Base-by-base conservation (phyloP, 352 stramenopile species). In the Nothophytophthora sp. region DNA sequence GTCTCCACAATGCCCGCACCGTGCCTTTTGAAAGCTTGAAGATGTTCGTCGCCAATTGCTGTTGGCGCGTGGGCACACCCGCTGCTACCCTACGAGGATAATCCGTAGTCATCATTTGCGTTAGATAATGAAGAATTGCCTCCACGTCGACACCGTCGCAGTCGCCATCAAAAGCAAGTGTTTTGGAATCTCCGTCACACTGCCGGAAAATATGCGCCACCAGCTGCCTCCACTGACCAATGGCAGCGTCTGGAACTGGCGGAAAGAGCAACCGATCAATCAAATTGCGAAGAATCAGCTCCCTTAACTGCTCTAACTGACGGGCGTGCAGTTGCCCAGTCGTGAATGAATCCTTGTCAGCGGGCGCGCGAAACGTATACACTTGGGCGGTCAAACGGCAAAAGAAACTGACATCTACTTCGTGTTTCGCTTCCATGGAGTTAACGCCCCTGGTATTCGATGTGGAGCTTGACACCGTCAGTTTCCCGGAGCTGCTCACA, bases 361-460 rank as follows among this genome's bases (percentile, higher is more conserved):
- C 47, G 7, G 61, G 52, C 23, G 55, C 45, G 4, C 58, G 54
- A 42, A 55, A 46, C 2, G 66, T 57, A 27, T 92, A 92, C 1
- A 90, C 63, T 56, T 92, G 75, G 10, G 84, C 70, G 25, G 90
- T 70, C 27, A 92, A 50, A 27, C 81, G 84, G 58, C 85, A 95
- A 35, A 92, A 92, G 57, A 92, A 90, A n/a, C 49, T 65, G 2
- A 88, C 75, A 24, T 92, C 76, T n/a, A 81, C 66, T 37, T 69
- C 65, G 16, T 64, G 44, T 11, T 68, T 70, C 15, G 49, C n/a
- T 37, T 69, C 54, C 15, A 67, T n/a, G n/a, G n/a, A n/a, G n/a
- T n/a, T n/a, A n/a, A n/a, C 51, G 27, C 54, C 67, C 24, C 64
- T 56, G 7, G 40, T 57, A 23, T 64, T 20, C 25, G 50, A 62